These are phyloP conservation scores for Linaria vulgaris DNA, from an alignment of 257 asterid species.

Conservation along the genomic window DNA sequence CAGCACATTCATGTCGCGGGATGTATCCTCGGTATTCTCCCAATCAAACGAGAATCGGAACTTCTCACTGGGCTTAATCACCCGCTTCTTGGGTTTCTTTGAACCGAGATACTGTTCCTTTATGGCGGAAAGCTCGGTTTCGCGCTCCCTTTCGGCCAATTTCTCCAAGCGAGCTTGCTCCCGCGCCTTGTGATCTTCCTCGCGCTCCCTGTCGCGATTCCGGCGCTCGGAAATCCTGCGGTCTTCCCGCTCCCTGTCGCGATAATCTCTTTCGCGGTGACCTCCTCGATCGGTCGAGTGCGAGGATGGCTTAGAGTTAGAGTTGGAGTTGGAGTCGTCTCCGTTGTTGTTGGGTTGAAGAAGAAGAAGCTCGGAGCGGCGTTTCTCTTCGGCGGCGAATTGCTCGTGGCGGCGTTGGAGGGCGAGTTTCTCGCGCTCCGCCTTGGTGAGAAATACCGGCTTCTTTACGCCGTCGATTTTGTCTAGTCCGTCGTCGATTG, in stretches of 20 bases:
- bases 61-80: conserved; percentile 53
- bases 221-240: conserved; percentile 45
- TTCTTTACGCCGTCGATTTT: conserved; percentile 31
- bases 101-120: conserved; percentile 56
- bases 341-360: conserved; percentile 26
- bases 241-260: conserved; percentile 37
- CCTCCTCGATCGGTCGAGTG: conserved; percentile 38
- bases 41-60: conserved; percentile 55
- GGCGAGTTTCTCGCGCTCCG: conserved; percentile 61
- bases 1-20: conserved; percentile 52
- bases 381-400: conserved; percentile 42
- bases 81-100: conserved; percentile 55
- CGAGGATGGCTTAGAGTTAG: conserved; percentile 23
- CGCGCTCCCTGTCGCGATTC: conserved; percentile 48
- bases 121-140: conserved; percentile 48
- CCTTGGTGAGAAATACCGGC: conserved; percentile 66
- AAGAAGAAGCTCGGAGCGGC: conserved; percentile 41
- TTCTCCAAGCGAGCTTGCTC: conserved; percentile 58
- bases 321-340: conserved; percentile 27
- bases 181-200: conserved; percentile 51
- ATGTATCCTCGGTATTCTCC: conserved; percentile 66
- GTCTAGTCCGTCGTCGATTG: background rate
- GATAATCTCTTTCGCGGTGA: conserved; percentile 45
- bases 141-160: conserved; percentile 51
- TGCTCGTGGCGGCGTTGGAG: conserved; percentile 63